Conservation (phyloP, 1,139 yeast genomes). For the Diutina scorzettiae region DNA sequence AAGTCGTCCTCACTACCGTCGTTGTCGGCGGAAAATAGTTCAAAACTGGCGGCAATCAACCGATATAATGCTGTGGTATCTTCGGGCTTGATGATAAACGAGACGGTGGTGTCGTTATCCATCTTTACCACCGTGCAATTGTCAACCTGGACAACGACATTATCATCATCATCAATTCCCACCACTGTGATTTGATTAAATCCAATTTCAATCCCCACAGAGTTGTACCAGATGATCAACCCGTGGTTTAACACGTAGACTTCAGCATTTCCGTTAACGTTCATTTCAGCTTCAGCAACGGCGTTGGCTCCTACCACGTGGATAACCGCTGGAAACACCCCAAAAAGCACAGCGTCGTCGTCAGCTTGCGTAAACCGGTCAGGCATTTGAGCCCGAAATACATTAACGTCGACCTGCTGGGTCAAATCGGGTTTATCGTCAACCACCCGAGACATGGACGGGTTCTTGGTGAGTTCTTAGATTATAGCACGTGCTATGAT, state of each 20-base stretch:
- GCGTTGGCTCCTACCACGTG: conserved; percentile 8
- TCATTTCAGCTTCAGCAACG: too few species aligned
- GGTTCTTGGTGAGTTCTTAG: too few species aligned
- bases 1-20: conserved; percentile 13
- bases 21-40: conserved; percentile 15
- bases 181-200: conserved; percentile 28
- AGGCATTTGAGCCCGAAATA: conserved; percentile 29
- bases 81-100: background rate
- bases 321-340: conserved; percentile 19
- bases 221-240: conserved; percentile 26
- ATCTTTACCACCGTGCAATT: background rate
- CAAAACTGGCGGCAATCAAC: conserved; percentile 28
- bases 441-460: conserved; percentile 11
- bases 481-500: too few species aligned
- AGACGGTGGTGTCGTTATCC: background rate
- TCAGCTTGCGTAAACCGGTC: conserved; percentile 25
- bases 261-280: too few species aligned
- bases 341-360: conserved; percentile 31
- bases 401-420: conserved; percentile 25
- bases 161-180: conserved; percentile 18
- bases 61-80: conserved; percentile 16
- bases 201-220: conserved; percentile 27
- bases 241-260: conserved; percentile 29
- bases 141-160: conserved; percentile 21
- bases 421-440: conserved; percentile 29